Conservation (phyloP, 2,329 filamentous ascomycete genomes). For the Thielaviopsis euricoi region DNA sequence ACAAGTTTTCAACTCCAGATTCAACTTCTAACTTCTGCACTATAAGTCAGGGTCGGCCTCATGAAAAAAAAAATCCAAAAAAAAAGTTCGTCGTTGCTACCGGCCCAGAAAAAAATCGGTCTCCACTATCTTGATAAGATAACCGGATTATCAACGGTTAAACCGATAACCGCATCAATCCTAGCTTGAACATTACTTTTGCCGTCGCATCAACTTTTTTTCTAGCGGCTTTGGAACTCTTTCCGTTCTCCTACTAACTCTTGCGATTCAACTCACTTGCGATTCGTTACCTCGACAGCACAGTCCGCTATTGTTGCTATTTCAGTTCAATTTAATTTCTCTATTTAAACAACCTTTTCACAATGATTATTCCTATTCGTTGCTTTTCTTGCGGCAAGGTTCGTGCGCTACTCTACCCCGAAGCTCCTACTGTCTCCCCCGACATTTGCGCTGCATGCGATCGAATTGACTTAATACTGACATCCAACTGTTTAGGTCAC, state of each 20-base stretch:
- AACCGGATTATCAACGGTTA: conserved; percentile 3
- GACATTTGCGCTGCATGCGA: background rate
- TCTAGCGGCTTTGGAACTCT: background rate
- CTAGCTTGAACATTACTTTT: background rate
- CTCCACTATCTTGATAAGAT: conserved; percentile 12
- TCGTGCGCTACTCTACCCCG: conserved; percentile 15
- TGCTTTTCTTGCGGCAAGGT: conserved; percentile 99
- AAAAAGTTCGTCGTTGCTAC: conserved; percentile 9
- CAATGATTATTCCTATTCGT: conserved; percentile 96
- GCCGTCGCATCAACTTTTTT: conserved; percentile 10
- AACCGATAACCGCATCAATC: conserved; percentile 1
- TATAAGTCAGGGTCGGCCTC: background rate
- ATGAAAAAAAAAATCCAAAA: conserved; percentile 10
- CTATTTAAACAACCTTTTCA: conserved; percentile 19
- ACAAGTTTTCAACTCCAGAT: background rate
- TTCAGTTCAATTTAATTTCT: background rate
- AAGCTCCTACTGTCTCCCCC: background rate
- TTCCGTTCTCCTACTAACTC: background rate
- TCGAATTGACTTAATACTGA: conserved; percentile 11
- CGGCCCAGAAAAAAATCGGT: conserved; percentile 11
- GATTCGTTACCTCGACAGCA: background rate
- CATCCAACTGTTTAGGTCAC: conserved; percentile 49
- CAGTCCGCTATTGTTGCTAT: background rate
- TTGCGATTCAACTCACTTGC: background rate
- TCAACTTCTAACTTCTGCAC: background rate